Base-by-base conservation (phyloP, 257 asterid species). In the Ilex asprella region DNA sequence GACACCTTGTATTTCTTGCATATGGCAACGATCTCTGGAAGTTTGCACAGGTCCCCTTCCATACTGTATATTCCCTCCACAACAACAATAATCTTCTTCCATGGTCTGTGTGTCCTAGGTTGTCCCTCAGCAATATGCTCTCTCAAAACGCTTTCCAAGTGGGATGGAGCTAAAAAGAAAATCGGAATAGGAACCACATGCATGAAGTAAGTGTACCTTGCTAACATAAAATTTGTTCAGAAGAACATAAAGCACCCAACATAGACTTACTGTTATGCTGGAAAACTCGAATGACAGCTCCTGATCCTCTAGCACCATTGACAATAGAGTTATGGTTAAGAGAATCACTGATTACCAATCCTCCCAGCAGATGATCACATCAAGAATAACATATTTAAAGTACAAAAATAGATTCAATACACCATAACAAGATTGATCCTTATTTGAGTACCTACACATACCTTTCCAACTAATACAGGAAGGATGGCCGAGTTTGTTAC, bases 31-130 rank as follows among this genome's bases (percentile, higher is more conserved):
- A 93, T 85, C 77, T 93, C 99, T 54, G 99, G 99, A 69, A 93
- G 96, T 67, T 89, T 74, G 82, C 99, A 93, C 53, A 93, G 82
- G 71, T 93, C 99, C 61, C 99, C 99, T 70, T 93, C 99, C 99
- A 93, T 93, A 75, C 99, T 89, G 80, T 93, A 93, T 70, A 93
- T 93, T 56, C 99, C 99, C 80, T 93, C 99, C 86, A 93, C 99
- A 74, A 93, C 81, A 57, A 93, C 96, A 61, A 93, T 76, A 59
- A 93, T 89, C 83, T 93, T 89, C 67, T 89, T 89, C 99, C 99
- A 93, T 35, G 99, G 97, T 70, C 97, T 82, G 73, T 89, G 96
- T 35, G 96, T 93, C 75, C 99, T 82, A 29, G 99, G 97, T 76
- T 85, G 97, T 54, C 99, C 99, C 30, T 87, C 96, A 59, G 95